phyloP scores from a whole-genome alignment of 768 basidiomycete genomes.

The Pholiota microspora region DNA sequence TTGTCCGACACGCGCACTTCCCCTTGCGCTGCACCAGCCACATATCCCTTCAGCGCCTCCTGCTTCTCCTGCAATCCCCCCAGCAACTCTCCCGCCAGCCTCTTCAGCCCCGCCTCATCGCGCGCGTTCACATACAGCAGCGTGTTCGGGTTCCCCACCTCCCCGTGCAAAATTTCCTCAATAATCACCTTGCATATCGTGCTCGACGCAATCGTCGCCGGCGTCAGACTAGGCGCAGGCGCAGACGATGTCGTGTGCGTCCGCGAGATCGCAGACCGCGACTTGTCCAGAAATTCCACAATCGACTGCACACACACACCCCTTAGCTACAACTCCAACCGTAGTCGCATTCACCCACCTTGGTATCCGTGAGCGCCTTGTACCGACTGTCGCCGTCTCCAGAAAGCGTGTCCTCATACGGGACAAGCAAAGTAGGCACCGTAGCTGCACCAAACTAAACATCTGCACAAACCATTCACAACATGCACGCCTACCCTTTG shows the following conservation, averaged over 20 bases:
- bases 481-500: slow-evolving; percentile 73
- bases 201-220: slow-evolving; percentile 76
- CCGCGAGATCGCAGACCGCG: slow-evolving; percentile 64
- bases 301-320: slow-evolving; percentile 49
- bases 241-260: slow-evolving; percentile 69
- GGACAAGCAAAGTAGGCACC: slow-evolving; percentile 84
- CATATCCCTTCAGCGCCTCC: slow-evolving; percentile 44
- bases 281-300: slow-evolving; percentile 80
- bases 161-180: slow-evolving; percentile 61
- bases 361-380: slow-evolving; percentile 74
- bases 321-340: slow-evolving; percentile 2
- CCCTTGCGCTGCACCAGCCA: slow-evolving; percentile 50
- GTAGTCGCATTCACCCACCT: slow-evolving; percentile 37
- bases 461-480: no score
- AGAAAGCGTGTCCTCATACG: slow-evolving; percentile 67
- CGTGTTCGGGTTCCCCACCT: slow-evolving; percentile 59
- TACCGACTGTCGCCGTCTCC: slow-evolving; percentile 75
- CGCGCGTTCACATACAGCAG: slow-evolving; percentile 61
- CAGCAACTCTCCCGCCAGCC: slow-evolving; percentile 40
- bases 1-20: slow-evolving; percentile 56
- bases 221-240: slow-evolving; percentile 74
- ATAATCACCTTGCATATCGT: slow-evolving; percentile 49
- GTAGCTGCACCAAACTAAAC: slow-evolving; percentile 45
- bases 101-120: slow-evolving; percentile 47
- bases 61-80: slow-evolving; percentile 46